Conservation (phyloP, 106 monocot genomes). For the Dioscorea zingiberensis region DNA sequence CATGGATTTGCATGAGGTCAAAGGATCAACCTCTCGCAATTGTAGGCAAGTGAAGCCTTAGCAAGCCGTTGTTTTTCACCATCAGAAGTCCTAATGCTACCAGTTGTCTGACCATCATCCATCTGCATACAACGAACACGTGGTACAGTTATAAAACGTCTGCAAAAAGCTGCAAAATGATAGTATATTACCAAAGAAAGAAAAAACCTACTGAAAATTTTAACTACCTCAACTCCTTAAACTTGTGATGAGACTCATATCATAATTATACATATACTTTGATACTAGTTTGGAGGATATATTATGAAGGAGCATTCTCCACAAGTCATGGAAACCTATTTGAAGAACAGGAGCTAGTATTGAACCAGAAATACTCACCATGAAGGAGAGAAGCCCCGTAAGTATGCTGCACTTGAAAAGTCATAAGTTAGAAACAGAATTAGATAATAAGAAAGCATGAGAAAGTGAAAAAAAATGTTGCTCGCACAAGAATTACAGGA, state of each 20-base stretch:
- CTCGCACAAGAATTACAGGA: too few species aligned
- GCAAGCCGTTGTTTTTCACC: constrained; percentile 78
- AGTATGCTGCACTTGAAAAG: constrained; percentile 82
- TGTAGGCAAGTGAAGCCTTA: constrained; percentile 85
- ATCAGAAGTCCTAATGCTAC: constrained; percentile 77
- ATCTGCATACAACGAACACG: constrained; percentile 41
- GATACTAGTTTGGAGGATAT: too few species aligned
- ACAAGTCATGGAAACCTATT: too few species aligned
- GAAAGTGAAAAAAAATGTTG: not conserved
- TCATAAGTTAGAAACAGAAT: constrained; percentile 8
- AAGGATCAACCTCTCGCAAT: constrained; percentile 74
- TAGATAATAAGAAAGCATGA: constrained; percentile 1
- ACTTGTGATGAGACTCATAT: too few species aligned
- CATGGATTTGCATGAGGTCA: not conserved
- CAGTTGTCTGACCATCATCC: constrained; percentile 86
- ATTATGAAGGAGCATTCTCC: too few species aligned
- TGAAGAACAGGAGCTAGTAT: too few species aligned
- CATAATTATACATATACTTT: too few species aligned
- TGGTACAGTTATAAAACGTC: not conserved
- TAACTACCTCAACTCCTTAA: too few species aligned
- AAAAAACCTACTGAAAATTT: too few species aligned
- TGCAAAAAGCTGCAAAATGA: too few species aligned
- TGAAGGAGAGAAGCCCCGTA: constrained; percentile 92
- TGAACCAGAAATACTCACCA: constrained; percentile 48
- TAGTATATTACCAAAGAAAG: too few species aligned